A percentile compares a stretch with the other conserved stretches of the same genome.
These are phyloP conservation scores for Thermoascus crustaceus DNA, from an alignment of 2,329 filamentous ascomycete genomes.

Conservation along the genomic window DNA sequence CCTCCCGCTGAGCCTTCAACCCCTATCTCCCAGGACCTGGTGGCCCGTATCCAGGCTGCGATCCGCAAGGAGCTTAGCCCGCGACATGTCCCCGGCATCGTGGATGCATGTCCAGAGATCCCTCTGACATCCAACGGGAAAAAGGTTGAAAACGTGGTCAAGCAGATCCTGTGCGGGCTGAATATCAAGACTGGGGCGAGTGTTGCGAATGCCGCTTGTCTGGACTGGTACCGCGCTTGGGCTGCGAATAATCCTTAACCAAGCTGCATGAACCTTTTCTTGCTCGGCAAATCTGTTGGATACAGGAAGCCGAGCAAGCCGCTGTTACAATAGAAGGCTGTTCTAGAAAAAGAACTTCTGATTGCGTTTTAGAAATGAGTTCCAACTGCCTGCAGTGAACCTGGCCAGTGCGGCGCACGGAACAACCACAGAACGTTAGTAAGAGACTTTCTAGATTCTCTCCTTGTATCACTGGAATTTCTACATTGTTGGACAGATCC, in stretches of 20 bases:
- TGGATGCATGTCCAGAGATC: conserved; percentile 78
- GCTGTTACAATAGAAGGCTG: too few species aligned
- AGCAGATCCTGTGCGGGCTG: conserved; percentile 86
- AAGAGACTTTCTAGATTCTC: too few species aligned
- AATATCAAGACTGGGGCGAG: conserved; percentile 83
- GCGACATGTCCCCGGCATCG: conserved; percentile 75
- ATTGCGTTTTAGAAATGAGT: too few species aligned
- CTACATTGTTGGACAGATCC: too few species aligned
- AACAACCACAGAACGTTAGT: too few species aligned
- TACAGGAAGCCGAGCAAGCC: too few species aligned
- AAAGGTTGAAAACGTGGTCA: conserved; percentile 95
- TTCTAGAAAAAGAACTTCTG: too few species aligned
- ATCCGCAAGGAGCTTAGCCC: conserved; percentile 75
- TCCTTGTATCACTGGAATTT: too few species aligned
- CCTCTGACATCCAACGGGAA: conserved; percentile 92
- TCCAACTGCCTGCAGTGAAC: too few species aligned
- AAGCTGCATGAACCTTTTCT: neutral
- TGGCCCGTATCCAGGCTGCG: conserved; percentile 54
- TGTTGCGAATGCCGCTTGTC: conserved; percentile 81
- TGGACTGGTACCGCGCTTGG: conserved; percentile 86
- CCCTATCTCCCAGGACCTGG: conserved; percentile 53
- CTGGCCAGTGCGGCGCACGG: too few species aligned
- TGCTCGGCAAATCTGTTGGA: too few species aligned
- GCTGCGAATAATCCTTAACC: conserved; percentile 43
- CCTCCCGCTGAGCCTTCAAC: conserved; percentile 11